phyloP scores from a whole-genome alignment of 1,284 basidiomycete species.

The Leucoagaricus sp. region DNA sequence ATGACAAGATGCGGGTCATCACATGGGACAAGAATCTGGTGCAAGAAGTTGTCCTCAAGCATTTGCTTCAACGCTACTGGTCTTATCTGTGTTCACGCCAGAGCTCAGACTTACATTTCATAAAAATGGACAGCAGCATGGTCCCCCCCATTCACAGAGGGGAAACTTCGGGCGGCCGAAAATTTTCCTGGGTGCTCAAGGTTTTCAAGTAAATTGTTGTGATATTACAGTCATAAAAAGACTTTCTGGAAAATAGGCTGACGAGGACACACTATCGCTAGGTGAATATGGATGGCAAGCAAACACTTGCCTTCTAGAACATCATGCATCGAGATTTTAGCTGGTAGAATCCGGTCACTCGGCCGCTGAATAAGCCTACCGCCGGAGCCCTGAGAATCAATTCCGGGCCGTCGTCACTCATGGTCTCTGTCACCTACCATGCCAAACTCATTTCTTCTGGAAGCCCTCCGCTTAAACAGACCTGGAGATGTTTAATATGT shows the following conservation, averaged over 20 bases:
- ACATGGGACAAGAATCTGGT: neutral
- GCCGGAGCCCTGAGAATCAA: constrained; percentile 18
- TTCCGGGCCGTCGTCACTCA: constrained; percentile 18
- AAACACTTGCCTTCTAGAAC: too few species aligned
- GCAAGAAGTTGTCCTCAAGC: neutral
- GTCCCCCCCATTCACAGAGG: constrained; percentile 12
- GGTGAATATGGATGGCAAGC: neutral
- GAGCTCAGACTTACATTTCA: neutral
- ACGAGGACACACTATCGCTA: neutral
- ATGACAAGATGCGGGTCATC: neutral
- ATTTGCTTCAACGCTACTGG: neutral
- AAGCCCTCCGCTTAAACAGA: constrained; percentile 15
- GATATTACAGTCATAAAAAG: neutral
- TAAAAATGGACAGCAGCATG: neutral
- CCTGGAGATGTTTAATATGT: neutral
- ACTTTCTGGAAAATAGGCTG: neutral
- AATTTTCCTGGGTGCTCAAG: constrained; percentile 19
- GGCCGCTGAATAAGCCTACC: constrained; percentile 15
- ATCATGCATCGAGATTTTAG: neutral
- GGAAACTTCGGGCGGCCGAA: constrained; percentile 26
- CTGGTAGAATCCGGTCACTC: neutral
- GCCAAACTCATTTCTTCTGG: constrained; percentile 11
- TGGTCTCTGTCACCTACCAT: constrained; percentile 11
- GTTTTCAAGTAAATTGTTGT: neutral
- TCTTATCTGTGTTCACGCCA: neutral